A percentile compares a stretch with the other conserved stretches of the same genome.
These are phyloP conservation scores for Botrytis sinoallii DNA, from an alignment of 2,329 filamentous ascomycete species.

Conservation along the genomic window DNA sequence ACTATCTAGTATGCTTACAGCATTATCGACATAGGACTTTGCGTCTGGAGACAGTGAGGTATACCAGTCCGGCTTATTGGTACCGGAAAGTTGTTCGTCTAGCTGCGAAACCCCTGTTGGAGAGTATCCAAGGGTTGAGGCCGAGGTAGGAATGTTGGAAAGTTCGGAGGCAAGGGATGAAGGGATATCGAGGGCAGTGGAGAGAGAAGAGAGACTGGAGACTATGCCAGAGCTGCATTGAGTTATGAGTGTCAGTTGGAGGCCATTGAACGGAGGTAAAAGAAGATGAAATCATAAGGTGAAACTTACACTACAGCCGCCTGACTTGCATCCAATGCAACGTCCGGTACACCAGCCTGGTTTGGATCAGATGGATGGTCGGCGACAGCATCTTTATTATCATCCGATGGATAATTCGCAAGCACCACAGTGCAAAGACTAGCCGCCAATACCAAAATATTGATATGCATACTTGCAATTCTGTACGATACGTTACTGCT, in stretches of 20 bases:
- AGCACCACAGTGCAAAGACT: background rate
- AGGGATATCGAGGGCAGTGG: background rate
- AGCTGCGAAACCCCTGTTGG: background rate
- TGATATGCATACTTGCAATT: background rate
- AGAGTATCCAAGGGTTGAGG: background rate
- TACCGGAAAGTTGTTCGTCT: background rate
- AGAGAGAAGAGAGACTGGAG: background rate
- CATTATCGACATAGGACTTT: background rate
- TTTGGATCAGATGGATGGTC: background rate
- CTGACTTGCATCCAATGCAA: background rate
- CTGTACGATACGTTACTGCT: background rate
- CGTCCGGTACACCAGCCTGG: background rate
- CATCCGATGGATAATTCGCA: background rate
- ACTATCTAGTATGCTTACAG: background rate
- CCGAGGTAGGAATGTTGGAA: background rate
- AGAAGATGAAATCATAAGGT: background rate
- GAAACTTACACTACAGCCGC: background rate
- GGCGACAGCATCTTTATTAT: background rate
- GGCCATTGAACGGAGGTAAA: background rate
- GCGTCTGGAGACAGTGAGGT: background rate
- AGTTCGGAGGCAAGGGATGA: background rate
- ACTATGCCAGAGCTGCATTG: background rate
- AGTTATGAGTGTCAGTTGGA: background rate
- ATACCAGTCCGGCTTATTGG: background rate
- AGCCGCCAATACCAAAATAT: background rate